phyloP scores from a whole-genome alignment of 2,329 filamentous ascomycete species.

The Beauveria varroae region DNA sequence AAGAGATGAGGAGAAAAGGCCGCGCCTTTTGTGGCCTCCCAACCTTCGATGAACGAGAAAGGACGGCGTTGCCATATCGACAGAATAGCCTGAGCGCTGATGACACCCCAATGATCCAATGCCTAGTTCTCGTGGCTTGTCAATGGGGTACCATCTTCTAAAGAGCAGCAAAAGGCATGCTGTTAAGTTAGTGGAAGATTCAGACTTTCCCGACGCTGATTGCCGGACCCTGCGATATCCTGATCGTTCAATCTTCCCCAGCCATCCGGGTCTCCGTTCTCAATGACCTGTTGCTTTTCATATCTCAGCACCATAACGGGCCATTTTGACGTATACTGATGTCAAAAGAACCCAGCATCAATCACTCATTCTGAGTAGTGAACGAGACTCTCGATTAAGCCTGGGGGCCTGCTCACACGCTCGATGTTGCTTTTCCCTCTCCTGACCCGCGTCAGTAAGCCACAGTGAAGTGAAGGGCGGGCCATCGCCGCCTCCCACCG shows the following conservation, averaged over 20 bases:
- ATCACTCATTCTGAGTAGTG: not conserved
- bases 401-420: not conserved
- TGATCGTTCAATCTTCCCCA: not conserved
- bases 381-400: not conserved
- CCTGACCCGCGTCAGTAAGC: not conserved
- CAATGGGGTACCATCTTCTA: no score
- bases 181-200: no score
- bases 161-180: not conserved
- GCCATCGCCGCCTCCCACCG: not conserved
- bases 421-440: not conserved
- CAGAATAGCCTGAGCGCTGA: no score
- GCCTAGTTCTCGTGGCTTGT: not conserved
- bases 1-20: not conserved
- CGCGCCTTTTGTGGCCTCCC: not conserved
- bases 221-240: not conserved
- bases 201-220: not conserved
- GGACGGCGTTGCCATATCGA: not conserved
- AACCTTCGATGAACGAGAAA: not conserved
- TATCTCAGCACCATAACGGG: not conserved
- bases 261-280: not conserved
- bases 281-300: not conserved
- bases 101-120: no score
- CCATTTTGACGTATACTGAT: not conserved
- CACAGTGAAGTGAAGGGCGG: not conserved
- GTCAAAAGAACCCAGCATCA: not conserved